phyloP scores from a whole-genome alignment of 495 filamentous ascomycete species.

The Penicillium verhagenii region DNA sequence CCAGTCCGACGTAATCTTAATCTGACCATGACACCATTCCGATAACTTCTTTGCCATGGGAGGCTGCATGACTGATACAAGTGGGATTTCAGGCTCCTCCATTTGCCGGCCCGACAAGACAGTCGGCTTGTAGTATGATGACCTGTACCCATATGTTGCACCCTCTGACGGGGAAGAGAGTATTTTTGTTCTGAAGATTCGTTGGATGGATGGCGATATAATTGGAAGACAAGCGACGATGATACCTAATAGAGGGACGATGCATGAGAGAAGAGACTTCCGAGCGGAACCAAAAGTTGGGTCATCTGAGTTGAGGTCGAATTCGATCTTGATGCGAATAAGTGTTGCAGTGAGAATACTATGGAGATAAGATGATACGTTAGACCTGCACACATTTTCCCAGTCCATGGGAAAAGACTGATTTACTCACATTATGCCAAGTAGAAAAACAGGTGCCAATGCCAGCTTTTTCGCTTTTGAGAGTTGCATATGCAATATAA shows the following conservation, averaged over 20 bases:
- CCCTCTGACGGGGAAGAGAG: slow-evolving; percentile 5
- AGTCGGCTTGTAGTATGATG: slow-evolving; percentile 18
- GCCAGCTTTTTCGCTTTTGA: slow-evolving; percentile 6
- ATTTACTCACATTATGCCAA: slow-evolving; percentile 16
- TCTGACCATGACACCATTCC: slow-evolving; percentile 22
- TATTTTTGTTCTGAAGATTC: background rate
- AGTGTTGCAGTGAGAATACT: slow-evolving; percentile 17
- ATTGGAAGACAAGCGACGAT: slow-evolving; percentile 21
- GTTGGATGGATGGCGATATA: slow-evolving; percentile 6
- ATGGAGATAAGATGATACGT: background rate
- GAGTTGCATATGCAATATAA: slow-evolving; percentile 7
- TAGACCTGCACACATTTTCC: background rate
- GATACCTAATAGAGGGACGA: slow-evolving; percentile 15
- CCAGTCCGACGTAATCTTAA: slow-evolving; percentile 29
- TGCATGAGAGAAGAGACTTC: slow-evolving; percentile 17
- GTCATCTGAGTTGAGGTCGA: slow-evolving; percentile 9
- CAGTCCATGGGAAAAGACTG: background rate
- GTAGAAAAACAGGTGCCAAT: slow-evolving; percentile 5
- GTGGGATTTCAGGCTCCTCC: slow-evolving; percentile 22
- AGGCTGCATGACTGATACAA: slow-evolving; percentile 19
- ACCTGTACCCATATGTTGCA: background rate
- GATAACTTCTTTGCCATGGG: slow-evolving; percentile 19
- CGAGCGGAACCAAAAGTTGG: slow-evolving; percentile 12
- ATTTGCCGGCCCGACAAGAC: slow-evolving; percentile 4
- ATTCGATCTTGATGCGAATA: slow-evolving; percentile 15